Evolutionary conservation across 352 stramenopile genomes (phyloP), one percentile per base, ranked within the genome.

Genomic region (Pythium pyrilobum): DNA sequence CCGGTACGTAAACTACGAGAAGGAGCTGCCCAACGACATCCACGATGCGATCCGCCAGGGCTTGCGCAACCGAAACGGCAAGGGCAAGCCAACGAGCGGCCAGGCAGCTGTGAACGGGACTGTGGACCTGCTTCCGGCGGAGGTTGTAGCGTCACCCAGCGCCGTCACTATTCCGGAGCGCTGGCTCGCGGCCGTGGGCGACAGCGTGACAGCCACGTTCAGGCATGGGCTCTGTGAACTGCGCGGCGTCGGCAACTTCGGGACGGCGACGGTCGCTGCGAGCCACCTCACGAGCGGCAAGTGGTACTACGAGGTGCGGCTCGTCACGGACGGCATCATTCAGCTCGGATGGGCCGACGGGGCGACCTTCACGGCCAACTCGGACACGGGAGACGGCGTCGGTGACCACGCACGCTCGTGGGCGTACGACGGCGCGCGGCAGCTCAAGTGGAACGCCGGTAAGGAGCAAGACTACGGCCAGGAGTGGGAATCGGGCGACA

Each of bases 281-380:
- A 82, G 77, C 24, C 50, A 54, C 1, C 45, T 88, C 49, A 74
- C 68, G 7, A 53, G 50, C 11, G 84, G 84, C 16, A 88, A 87
- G 65, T 92, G 80, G 79, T 96, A 97, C 57, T 97, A 95, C 62
- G 90, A 98, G 54, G 90, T 97, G 15, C 79, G 80, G 24, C 69
- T 98, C 11, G 56, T 96, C 29, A 95, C 87, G 8, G 80, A 80
- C 59, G 90, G 88, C 16, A 71, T 97, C 12, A 88, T 96, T 44
- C 92, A 98, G 62, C 61, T 97, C 45, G 92, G 92, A n/a, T 97
- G 90, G 92, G 85, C 88, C 8, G 85, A 95, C 55, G 74, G 63
- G 9, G 72, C 70, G 3, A 94, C 73, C 4, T 96, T 96, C 47
- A 63, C 64, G 16, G 74, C 78, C 10, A 80, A 93, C 44, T 92